Evolutionary conservation across 1,284 basidiomycete genomes (phyloP), one percentile per base, ranked within the genome.

Genomic region (Lentinula novae-zelandiae): DNA sequence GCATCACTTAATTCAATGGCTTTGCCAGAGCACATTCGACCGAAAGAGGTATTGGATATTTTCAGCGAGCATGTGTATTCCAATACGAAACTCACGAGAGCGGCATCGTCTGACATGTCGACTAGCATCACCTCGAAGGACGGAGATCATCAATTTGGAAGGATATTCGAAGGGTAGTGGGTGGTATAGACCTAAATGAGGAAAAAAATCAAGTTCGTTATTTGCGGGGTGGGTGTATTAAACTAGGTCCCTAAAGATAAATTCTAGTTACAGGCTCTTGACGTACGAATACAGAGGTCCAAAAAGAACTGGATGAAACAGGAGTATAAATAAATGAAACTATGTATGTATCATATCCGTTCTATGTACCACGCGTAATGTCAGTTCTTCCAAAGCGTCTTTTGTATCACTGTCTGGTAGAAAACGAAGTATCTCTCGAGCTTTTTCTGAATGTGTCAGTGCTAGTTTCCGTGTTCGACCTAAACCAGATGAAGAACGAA

Each of bases 341-440:
- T 17, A 20, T 22, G 20, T 20, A 13, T 5, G 7, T 44, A 56
- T 57, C 62, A 82, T 63, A 77, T 83, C 74, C 83, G 79, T 67
- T 82, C 81, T 50, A 89, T 80, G 27, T 27, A 27, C 27, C 17
- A 88, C 83, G 20, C 79, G 78, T 59, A 88, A 85, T 31, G 86
- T 82, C 64, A 93, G 73, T 33, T 75, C 77, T 62, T 87, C 83
- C 63, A 98, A 74, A 40, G 90, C 92, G 22, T 79, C 76, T 71
- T 86, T 87, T 31, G 92, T 88, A 58, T 93, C 89, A 68, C 90
- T 93, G 62, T 90, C 87, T 2, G 95, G 95, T 58, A 97, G 79
- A 15, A 82, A 73, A 58, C 77, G 77, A 22, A 96, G 77, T 27
- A 86, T 82, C 64, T 90, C 84, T 42, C 83, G 81, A 5, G 95